These are phyloP conservation scores for Helotiales sp. DNA, from an alignment of 2,329 filamentous ascomycete genomes.

Conservation along the genomic window DNA sequence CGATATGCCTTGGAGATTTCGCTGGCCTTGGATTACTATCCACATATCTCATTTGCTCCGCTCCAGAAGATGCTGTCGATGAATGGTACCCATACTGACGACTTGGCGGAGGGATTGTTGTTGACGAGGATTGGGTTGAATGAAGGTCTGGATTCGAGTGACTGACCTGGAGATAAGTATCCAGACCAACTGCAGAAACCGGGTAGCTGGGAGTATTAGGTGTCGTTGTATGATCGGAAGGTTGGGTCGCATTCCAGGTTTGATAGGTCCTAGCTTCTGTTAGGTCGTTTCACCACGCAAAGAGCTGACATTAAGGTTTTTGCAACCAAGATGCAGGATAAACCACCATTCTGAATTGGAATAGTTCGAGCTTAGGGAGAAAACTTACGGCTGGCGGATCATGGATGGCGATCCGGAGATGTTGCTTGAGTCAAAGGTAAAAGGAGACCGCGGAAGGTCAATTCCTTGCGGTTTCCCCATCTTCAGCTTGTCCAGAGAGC, in stretches of 20 bases:
- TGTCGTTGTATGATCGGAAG: conserved; percentile 28
- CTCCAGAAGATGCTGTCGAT: conserved; percentile 14
- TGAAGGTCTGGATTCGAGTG: conserved; percentile 26
- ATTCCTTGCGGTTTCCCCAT: conserved; percentile 26
- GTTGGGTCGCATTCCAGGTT: conserved; percentile 28
- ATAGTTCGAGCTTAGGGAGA: neutral
- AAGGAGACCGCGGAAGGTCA: conserved; percentile 33
- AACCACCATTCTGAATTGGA: neutral
- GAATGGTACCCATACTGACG: conserved; percentile 24
- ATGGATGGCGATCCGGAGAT: conserved; percentile 29
- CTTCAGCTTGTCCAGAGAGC: conserved; percentile 24
- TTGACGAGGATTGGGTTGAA: conserved; percentile 9
- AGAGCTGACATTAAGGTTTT: neutral
- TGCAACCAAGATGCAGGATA: conserved; percentile 4
- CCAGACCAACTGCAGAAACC: conserved; percentile 21
- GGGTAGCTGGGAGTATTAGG: conserved; percentile 29
- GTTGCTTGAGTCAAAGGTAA: conserved; percentile 34
- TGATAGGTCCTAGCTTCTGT: conserved; percentile 29
- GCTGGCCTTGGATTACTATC: conserved; percentile 35
- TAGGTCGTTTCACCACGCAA: conserved; percentile 20
- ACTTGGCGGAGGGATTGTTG: conserved; percentile 1
- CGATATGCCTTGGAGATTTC: conserved; percentile 35
- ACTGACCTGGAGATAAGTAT: conserved; percentile 31
- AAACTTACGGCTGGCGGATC: conserved; percentile 33
- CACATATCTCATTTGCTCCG: conserved; percentile 25